Evolutionary conservation across 2,329 filamentous ascomycete genomes (phyloP).

Genomic region (Acrocalymma vagum): DNA sequence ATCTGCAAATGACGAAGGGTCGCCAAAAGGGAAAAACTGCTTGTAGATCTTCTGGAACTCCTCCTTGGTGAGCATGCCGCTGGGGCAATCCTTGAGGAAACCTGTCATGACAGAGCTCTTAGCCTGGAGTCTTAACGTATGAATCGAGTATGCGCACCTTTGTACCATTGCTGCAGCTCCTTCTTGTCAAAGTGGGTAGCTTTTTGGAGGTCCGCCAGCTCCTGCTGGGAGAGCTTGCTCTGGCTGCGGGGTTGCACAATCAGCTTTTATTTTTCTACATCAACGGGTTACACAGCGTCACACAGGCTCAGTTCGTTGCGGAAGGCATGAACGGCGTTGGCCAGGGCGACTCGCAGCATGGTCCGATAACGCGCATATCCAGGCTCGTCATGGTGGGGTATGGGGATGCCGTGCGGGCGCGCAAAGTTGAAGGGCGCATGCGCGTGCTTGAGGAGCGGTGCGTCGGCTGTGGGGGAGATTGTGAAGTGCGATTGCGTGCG

Average conservation of each 20-base stretch:
- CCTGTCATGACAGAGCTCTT: slow-evolving; percentile 65
- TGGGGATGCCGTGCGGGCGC: slow-evolving; percentile 29
- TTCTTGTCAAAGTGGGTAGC: slow-evolving; percentile 99
- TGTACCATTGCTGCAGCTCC: slow-evolving; percentile 99
- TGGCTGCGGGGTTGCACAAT: slow-evolving; percentile 69
- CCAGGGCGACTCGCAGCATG: slow-evolving; percentile 30
- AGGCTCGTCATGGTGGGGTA: slow-evolving; percentile 32
- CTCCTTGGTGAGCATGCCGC: slow-evolving; percentile 94
- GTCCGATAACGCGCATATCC: slow-evolving; percentile 36
- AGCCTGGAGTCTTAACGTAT: too few relatives aligned
- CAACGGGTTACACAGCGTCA: slow-evolving; percentile 28
- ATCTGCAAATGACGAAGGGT: slow-evolving; percentile 96
- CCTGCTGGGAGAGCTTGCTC: slow-evolving; percentile 96
- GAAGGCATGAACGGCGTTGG: slow-evolving; percentile 32
- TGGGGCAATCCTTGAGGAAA: slow-evolving; percentile 97
- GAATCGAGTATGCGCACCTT: slow-evolving; percentile 78
- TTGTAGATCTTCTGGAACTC: slow-evolving; percentile 99
- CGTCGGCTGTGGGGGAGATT: slow-evolving; percentile 5
- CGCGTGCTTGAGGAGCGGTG: slow-evolving; percentile 31
- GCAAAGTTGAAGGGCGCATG: slow-evolving; percentile 42
- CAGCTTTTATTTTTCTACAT: slow-evolving; percentile 40
- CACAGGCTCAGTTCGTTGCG: slow-evolving; percentile 32
- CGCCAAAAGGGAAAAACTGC: slow-evolving; percentile 98
- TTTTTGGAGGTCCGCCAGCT: slow-evolving; percentile 94
- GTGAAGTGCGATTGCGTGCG: neutral